Conservation (phyloP, 164 flowering plant species). For the Kalanchoe fedtschenkoi region DNA sequence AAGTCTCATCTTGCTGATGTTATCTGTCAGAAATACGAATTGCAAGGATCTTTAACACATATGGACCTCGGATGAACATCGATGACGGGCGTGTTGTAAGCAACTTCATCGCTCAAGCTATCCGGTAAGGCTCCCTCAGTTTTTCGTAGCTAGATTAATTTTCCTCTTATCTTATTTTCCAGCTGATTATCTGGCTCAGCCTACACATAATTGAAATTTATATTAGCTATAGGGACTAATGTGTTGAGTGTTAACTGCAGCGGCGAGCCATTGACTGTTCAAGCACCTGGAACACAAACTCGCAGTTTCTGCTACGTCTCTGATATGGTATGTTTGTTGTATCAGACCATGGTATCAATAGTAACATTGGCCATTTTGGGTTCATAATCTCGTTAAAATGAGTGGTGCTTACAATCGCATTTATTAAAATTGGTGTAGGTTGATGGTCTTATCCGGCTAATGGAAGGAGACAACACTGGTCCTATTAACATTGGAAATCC, state of each 20-base stretch:
- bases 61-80: slow-evolving; percentile 78
- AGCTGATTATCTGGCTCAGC: not conserved
- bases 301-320: slow-evolving; percentile 63
- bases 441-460: slow-evolving; percentile 72
- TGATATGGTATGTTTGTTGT: slow-evolving; percentile 53
- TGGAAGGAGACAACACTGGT: slow-evolving; percentile 72
- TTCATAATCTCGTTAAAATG: no score
- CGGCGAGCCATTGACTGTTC: slow-evolving; percentile 58
- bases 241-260: no score
- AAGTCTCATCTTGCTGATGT: not conserved
- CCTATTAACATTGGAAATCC: slow-evolving; percentile 82
- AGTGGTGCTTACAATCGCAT: no score
- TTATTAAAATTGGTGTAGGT: slow-evolving; percentile 36
- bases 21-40: slow-evolving; percentile 45
- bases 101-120: slow-evolving; percentile 82
- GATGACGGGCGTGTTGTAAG: slow-evolving; percentile 91
- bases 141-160: slow-evolving; percentile 6
- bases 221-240: not conserved
- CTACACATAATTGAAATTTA: not conserved
- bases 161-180: not conserved
- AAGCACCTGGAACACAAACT: slow-evolving; percentile 67
- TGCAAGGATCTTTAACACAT: slow-evolving; percentile 76
- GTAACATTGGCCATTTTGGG: not conserved
- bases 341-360: no score
- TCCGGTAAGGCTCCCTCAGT: slow-evolving; percentile 30